These are phyloP conservation scores for Cymbopogon flexuosus DNA, from an alignment of 202 grass and related monocot genomes.

Conservation along the genomic window DNA sequence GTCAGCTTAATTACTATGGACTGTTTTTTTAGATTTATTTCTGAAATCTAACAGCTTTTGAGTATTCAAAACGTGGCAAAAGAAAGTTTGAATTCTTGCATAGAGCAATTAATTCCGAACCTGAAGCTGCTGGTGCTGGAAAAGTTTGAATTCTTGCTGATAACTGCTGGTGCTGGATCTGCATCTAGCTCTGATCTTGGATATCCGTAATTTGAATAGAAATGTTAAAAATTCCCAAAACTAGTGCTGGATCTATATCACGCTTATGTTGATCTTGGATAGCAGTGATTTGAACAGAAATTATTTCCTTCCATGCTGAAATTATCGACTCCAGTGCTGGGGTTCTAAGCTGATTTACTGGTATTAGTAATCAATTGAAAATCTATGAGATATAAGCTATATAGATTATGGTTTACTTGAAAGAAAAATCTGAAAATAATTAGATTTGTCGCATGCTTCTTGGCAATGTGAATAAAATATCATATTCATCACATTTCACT, in stretches of 20 bases:
- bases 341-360: not conserved
- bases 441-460: not conserved
- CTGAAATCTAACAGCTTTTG: not conserved
- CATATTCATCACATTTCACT: not conserved
- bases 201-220: not conserved
- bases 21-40: not conserved
- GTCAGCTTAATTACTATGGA: conserved; percentile 20
- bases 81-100: not conserved
- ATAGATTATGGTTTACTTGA: not conserved
- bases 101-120: not conserved
- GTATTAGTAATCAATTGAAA: not conserved
- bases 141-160: not conserved
- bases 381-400: not conserved
- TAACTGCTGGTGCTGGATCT: not conserved
- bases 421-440: not conserved
- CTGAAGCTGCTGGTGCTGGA: not conserved
- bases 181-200: not conserved
- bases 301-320: not conserved
- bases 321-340: not conserved
- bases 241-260: not conserved
- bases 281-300: conserved; percentile 7
- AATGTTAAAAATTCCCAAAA: not conserved
- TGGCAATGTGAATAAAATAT: not conserved
- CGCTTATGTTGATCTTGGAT: conserved; percentile 9
- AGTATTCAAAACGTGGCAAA: not conserved